phyloP scores from a whole-genome alignment of 2,329 filamentous ascomycete species.

The Diaporthe amygdali region DNA sequence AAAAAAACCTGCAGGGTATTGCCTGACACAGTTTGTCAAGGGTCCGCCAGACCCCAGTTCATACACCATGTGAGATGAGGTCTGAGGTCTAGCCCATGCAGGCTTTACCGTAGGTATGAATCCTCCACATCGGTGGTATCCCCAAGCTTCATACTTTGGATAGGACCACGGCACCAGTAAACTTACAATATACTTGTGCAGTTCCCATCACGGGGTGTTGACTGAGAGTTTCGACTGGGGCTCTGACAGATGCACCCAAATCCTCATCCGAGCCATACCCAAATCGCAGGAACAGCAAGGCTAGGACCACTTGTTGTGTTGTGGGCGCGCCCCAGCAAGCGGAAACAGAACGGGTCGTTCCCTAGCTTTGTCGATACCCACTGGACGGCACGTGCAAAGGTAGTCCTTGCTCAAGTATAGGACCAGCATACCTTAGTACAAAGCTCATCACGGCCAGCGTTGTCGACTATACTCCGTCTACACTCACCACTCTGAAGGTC shows the following conservation, averaged over 20 bases:
- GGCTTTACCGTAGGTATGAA: conserved; percentile 1
- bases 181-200: not conserved
- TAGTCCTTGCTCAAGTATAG: conserved; percentile 4
- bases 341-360: conserved; percentile 7
- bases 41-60: conserved; percentile 9
- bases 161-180: not conserved
- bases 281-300: not conserved
- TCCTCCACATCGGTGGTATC: conserved; percentile 3
- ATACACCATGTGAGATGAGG: conserved; percentile 11
- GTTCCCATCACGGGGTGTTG: not conserved
- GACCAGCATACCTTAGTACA: conserved; percentile 13
- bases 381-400: not conserved
- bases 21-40: conserved; percentile 6
- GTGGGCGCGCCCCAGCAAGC: conserved; percentile 3
- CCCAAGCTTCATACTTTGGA: not conserved
- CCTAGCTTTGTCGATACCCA: conserved; percentile 4
- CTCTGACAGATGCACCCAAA: not conserved
- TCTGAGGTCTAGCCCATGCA: conserved; percentile 16
- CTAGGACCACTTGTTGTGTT: not conserved
- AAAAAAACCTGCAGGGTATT: conserved; percentile 13
- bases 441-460: not conserved
- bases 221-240: conserved; percentile 8
- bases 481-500: not conserved
- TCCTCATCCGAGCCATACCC: not conserved
- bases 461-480: not conserved